phyloP scores from a whole-genome alignment of 192 early-diverging fungal genomes.

The Umbelopsis ramanniana region DNA sequence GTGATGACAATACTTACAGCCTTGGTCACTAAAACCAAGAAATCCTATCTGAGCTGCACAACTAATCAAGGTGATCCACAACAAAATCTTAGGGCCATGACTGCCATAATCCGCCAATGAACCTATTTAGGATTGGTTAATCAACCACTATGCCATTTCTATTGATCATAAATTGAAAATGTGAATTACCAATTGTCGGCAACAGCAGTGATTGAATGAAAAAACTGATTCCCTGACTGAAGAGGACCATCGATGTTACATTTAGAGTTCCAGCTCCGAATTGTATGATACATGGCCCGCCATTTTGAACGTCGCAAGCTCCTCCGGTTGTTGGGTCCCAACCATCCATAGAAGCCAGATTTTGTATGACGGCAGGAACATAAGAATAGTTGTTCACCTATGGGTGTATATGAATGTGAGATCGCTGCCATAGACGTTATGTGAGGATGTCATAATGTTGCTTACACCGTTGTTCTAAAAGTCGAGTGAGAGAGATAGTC shows the following conservation, averaged over 20 bases:
- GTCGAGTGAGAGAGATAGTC: background rate
- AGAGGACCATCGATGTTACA: slow-evolving; percentile 37
- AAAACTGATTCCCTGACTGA: slow-evolving; percentile 37
- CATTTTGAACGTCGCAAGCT: background rate
- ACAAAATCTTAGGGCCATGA: slow-evolving; percentile 24
- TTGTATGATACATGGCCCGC: background rate
- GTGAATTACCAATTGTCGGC: slow-evolving; percentile 27
- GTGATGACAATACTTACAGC: slow-evolving; percentile 20
- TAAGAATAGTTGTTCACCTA: slow-evolving; percentile 32
- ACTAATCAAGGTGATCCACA: slow-evolving; percentile 29
- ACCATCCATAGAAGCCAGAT: slow-evolving; percentile 3
- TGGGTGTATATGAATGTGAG: background rate
- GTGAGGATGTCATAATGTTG: background rate
- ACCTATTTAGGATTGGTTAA: too few relatives aligned
- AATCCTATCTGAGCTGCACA: slow-evolving; percentile 31
- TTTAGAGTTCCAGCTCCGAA: slow-evolving; percentile 24
- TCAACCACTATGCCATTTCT: too few relatives aligned
- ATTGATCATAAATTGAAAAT: too few relatives aligned
- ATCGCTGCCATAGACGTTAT: background rate
- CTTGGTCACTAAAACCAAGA: slow-evolving; percentile 12
- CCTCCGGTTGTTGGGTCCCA: background rate
- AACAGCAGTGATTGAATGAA: slow-evolving; percentile 34
- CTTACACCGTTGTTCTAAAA: slow-evolving; percentile 31
- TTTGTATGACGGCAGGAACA: slow-evolving; percentile 30
- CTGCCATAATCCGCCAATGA: slow-evolving; percentile 36